Conservation (phyloP, 129 eudicot genomes). For the Cynara cardunculus region DNA sequence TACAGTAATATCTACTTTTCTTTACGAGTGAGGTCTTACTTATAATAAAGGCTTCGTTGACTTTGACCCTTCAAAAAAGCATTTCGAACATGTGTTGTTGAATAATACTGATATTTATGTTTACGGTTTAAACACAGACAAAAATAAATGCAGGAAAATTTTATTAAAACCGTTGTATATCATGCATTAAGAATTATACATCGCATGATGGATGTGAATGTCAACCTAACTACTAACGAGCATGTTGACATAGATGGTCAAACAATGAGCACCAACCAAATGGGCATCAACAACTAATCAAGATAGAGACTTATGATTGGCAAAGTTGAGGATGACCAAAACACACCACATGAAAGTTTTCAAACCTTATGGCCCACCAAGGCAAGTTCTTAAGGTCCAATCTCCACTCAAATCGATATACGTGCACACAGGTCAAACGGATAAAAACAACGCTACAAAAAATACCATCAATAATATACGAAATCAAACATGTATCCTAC, state of each 20-base stretch:
- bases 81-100: background rate
- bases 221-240: constrained; percentile 17
- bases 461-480: background rate
- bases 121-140: background rate
- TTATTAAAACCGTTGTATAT: background rate
- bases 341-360: constrained; percentile 38
- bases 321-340: constrained; percentile 31
- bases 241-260: constrained; percentile 38
- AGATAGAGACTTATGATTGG: constrained; percentile 34
- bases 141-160: background rate
- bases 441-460: background rate
- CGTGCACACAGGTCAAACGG: constrained; percentile 4
- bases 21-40: background rate
- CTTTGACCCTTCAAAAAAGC: background rate
- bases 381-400: constrained; percentile 14
- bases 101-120: background rate
- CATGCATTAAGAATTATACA: constrained; percentile 9
- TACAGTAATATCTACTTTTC: background rate
- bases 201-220: constrained; percentile 15
- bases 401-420: constrained; percentile 15
- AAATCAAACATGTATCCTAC: background rate
- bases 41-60: background rate
- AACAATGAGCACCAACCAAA: constrained; percentile 38
- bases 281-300: constrained; percentile 26
- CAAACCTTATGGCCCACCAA: constrained; percentile 37